A percentile compares a stretch with the other conserved stretches of the same genome.
Conservation (phyloP, 2,329 filamentous ascomycete species). For the Clonostachys sp. region DNA sequence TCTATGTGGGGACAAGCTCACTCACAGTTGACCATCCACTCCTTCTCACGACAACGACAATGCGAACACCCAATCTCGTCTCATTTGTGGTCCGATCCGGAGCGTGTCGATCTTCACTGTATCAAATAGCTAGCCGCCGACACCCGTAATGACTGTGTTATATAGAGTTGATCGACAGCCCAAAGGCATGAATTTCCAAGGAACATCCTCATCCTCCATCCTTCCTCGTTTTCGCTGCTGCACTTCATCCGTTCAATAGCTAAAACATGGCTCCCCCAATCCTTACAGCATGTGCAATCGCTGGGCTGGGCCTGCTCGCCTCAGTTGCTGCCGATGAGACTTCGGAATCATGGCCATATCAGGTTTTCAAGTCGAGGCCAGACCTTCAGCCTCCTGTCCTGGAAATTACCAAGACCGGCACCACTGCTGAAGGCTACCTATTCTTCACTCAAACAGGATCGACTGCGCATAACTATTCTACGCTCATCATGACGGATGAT, state of each 20-base stretch:
- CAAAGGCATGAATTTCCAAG: too few relatives aligned
- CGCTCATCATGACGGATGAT: conserved; percentile 13
- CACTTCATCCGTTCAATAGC: neutral
- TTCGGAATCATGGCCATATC: conserved; percentile 10
- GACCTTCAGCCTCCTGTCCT: conserved; percentile 12
- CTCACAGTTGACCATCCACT: too few relatives aligned
- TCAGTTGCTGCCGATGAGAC: conserved; percentile 10
- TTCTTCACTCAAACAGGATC: conserved; percentile 13
- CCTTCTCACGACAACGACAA: too few relatives aligned
- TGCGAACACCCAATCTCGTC: too few relatives aligned
- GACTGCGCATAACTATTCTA: conserved; percentile 6
- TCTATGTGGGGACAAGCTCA: too few relatives aligned
- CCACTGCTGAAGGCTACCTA: conserved; percentile 15
- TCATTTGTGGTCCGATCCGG: too few relatives aligned
- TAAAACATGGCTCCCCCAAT: neutral
- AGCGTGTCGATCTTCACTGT: too few relatives aligned
- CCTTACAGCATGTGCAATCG: neutral
- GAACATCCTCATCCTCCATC: too few relatives aligned
- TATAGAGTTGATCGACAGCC: too few relatives aligned
- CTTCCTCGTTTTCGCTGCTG: neutral
- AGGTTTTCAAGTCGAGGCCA: conserved; percentile 13
- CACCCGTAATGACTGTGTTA: too few relatives aligned
- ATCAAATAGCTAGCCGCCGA: too few relatives aligned
- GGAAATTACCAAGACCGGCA: conserved; percentile 7
- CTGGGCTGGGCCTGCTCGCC: conserved; percentile 8